Evolutionary conservation across 148 eudicot genomes (phyloP).

Genomic region (Rhododendron molle): DNA sequence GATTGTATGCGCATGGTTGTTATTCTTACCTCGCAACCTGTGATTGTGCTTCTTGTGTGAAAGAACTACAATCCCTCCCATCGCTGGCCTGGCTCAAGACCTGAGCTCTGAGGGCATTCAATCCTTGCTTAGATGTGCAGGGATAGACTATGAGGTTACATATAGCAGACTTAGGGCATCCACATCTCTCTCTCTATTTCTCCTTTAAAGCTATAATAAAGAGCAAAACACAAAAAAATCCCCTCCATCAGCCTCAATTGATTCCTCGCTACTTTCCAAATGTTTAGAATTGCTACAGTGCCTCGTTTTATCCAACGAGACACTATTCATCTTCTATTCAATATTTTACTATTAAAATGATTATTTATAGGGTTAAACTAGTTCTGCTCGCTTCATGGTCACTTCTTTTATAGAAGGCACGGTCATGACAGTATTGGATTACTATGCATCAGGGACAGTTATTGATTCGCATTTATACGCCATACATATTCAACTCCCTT

Average conservation of each 20-base stretch:
- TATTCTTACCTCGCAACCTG: neutral
- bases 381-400: neutral
- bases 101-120: neutral
- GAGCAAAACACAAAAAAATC: no score
- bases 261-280: no score
- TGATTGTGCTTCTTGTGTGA: neutral
- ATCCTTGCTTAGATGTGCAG: neutral
- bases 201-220: no score
- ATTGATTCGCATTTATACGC: neutral
- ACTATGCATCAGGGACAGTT: neutral
- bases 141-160: neutral
- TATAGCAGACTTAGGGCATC: neutral
- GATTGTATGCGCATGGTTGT: neutral
- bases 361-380: neutral
- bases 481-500: neutral
- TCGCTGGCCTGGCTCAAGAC: neutral
- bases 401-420: neutral
- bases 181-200: no score
- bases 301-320: no score
- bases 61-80: neutral
- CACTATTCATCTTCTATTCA: no score
- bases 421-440: neutral
- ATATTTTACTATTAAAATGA: no score
- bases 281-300: no score
- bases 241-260: no score